phyloP scores from a whole-genome alignment of 768 basidiomycete species.

The Psilocybe cubensis region DNA sequence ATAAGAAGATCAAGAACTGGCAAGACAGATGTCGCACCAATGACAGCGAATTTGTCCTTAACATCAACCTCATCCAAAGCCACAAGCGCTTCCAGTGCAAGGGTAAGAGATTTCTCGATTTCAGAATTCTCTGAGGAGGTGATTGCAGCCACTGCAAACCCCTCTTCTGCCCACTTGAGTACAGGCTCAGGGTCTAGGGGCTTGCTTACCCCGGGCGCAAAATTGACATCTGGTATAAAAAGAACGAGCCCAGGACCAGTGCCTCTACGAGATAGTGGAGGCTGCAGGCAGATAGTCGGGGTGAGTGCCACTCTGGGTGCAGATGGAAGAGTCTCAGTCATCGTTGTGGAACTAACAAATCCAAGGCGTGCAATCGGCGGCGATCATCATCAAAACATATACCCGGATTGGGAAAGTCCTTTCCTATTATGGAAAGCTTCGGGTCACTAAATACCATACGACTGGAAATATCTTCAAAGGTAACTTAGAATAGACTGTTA shows the following conservation, averaged over 20 bases:
- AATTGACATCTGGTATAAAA: slow-evolving; percentile 40
- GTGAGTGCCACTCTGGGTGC: slow-evolving; percentile 36
- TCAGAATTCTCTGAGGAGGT: slow-evolving; percentile 25
- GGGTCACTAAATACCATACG: too few species aligned
- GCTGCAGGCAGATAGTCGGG: slow-evolving; percentile 41
- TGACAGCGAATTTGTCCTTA: slow-evolving; percentile 47
- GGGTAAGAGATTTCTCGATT: slow-evolving; percentile 31
- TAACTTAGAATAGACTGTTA: too few species aligned
- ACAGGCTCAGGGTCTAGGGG: slow-evolving; percentile 52
- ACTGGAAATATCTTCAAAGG: too few species aligned
- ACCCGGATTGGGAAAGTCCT: background rate
- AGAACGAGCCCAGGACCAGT: slow-evolving; percentile 50
- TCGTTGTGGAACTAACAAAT: slow-evolving; percentile 24
- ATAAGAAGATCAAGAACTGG: background rate
- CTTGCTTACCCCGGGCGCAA: slow-evolving; percentile 23
- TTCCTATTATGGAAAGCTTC: background rate
- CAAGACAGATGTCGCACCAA: slow-evolving; percentile 32
- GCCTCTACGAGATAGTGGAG: slow-evolving; percentile 50
- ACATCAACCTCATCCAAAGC: slow-evolving; percentile 39
- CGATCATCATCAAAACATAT: background rate
- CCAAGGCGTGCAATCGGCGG: background rate
- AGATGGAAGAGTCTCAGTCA: slow-evolving; percentile 43
- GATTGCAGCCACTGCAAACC: slow-evolving; percentile 49
- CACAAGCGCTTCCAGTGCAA: slow-evolving; percentile 38
- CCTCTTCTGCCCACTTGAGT: slow-evolving; percentile 59